phyloP scores from a whole-genome alignment of 768 basidiomycete genomes.

The Phylloporus sp. region DNA sequence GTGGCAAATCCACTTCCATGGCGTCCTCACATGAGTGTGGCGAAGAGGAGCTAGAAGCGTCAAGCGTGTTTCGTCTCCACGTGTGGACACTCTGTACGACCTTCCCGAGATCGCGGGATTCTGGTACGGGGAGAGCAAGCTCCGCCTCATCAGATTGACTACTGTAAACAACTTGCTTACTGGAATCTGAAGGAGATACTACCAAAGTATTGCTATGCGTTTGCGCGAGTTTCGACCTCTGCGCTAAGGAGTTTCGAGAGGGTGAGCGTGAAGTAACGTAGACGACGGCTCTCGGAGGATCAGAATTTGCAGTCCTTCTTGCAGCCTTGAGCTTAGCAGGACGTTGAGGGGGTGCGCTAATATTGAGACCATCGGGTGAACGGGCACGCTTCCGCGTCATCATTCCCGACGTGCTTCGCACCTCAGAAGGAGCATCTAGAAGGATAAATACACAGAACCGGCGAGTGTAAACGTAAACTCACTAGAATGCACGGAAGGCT shows the following conservation, averaged over 20 bases:
- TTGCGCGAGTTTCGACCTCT: slow-evolving; percentile 1
- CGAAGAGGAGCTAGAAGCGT: slow-evolving; percentile 10
- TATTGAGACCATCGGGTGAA: slow-evolving; percentile 18
- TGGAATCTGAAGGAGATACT: slow-evolving; percentile 21
- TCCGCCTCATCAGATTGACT: slow-evolving; percentile 69
- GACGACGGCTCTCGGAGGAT: slow-evolving; percentile 4
- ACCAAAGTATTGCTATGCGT: not conserved
- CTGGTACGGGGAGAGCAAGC: slow-evolving; percentile 33
- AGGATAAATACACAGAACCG: slow-evolving; percentile 2
- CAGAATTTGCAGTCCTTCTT: slow-evolving; percentile 10
- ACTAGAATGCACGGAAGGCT: slow-evolving; percentile 13
- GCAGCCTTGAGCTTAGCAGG: slow-evolving; percentile 18
- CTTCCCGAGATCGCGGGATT: slow-evolving; percentile 25
- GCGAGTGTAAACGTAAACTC: slow-evolving; percentile 1
- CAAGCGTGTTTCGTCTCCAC: slow-evolving; percentile 39
- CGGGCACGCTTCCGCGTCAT: slow-evolving; percentile 25
- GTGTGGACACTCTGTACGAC: slow-evolving; percentile 38
- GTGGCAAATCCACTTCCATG: slow-evolving; percentile 15
- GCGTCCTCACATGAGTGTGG: slow-evolving; percentile 2
- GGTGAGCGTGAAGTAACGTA: slow-evolving; percentile 10
- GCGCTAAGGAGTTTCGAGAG: slow-evolving; percentile 36
- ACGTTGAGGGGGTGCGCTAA: not conserved
- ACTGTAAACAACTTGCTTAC: slow-evolving; percentile 47
- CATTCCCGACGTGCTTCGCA: slow-evolving; percentile 11
- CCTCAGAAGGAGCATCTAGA: slow-evolving; percentile 10